phyloP scores from a whole-genome alignment of 352 stramenopile genomes.

The Phytophthora tentaculata region DNA sequence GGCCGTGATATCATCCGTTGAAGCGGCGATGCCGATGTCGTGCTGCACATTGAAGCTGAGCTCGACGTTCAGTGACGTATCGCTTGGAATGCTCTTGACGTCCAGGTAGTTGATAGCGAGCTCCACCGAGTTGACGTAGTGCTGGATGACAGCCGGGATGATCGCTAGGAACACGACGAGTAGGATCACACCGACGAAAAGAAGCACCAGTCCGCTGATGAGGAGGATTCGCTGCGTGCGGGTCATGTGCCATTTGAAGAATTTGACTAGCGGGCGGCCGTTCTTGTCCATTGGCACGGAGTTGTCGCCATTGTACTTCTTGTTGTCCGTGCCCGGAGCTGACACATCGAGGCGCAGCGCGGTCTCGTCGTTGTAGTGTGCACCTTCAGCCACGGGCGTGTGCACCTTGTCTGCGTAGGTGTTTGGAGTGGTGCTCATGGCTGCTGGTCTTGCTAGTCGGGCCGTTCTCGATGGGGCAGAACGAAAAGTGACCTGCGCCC shows the following conservation, averaged over 20 bases:
- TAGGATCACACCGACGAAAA: slow-evolving; percentile 52
- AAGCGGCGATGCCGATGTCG: slow-evolving; percentile 45
- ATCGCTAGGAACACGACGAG: slow-evolving; percentile 73
- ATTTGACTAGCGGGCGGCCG: slow-evolving; percentile 40
- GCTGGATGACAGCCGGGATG: slow-evolving; percentile 64
- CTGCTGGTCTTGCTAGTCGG: slow-evolving; percentile 8
- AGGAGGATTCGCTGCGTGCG: slow-evolving; percentile 57
- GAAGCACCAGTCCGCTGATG: slow-evolving; percentile 47
- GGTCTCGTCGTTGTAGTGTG: slow-evolving; percentile 37
- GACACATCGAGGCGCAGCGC: slow-evolving; percentile 37
- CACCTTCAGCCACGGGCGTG: slow-evolving; percentile 32
- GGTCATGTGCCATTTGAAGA: slow-evolving; percentile 61
- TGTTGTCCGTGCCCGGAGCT: slow-evolving; percentile 31
- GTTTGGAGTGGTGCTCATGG: slow-evolving; percentile 28
- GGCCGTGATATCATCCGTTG: slow-evolving; percentile 59
- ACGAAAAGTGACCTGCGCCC: slow-evolving; percentile 26
- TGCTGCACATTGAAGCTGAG: slow-evolving; percentile 63
- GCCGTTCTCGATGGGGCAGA: slow-evolving; percentile 13
- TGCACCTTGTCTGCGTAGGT: slow-evolving; percentile 28
- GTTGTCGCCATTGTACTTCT: slow-evolving; percentile 42
- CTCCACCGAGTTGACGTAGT: slow-evolving; percentile 60
- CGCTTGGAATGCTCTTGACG: slow-evolving; percentile 50
- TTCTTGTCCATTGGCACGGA: slow-evolving; percentile 29
- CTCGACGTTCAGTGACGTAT: slow-evolving; percentile 49
- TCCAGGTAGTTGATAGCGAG: slow-evolving; percentile 74